These are phyloP conservation scores for Prunus padus DNA, from an alignment of 306 rosid species.

Conservation along the genomic window DNA sequence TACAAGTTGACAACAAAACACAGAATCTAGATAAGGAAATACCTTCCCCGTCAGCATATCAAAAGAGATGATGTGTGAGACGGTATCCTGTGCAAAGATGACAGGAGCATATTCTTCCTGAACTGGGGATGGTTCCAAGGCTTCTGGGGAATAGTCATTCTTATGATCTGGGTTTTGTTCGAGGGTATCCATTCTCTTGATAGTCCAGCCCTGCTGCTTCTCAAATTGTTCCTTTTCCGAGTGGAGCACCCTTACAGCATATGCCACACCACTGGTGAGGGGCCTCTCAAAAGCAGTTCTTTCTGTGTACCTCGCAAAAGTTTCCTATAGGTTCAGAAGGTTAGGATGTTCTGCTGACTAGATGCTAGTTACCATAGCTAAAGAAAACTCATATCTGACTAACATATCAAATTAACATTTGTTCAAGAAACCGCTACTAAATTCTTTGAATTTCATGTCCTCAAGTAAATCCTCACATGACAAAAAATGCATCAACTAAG, in stretches of 20 bases:
- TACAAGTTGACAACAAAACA: not conserved
- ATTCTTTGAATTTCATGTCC: slow-evolving; percentile 10
- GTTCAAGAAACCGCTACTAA: not conserved
- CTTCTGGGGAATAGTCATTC: slow-evolving; percentile 70
- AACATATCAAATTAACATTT: not conserved
- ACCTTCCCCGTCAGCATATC: slow-evolving; percentile 90
- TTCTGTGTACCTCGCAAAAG: slow-evolving; percentile 94
- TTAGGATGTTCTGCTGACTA: slow-evolving; percentile 34
- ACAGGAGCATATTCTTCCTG: slow-evolving; percentile 98
- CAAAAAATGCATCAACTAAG: not conserved
- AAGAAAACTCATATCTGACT: slow-evolving; percentile 25
- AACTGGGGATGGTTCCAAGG: slow-evolving; percentile 67
- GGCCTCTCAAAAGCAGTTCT: slow-evolving; percentile 98
- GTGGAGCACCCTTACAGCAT: slow-evolving; percentile 96
- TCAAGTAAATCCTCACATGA: not conserved
- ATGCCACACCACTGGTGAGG: slow-evolving; percentile 97
- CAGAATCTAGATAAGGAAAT: slow-evolving; percentile 19
- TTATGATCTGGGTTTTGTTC: slow-evolving; percentile 77
- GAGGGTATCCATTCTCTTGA: slow-evolving; percentile 83
- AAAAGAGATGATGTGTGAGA: slow-evolving; percentile 82
- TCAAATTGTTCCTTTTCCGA: slow-evolving; percentile 92
- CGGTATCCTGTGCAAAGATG: slow-evolving; percentile 94
- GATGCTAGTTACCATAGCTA: slow-evolving; percentile 6
- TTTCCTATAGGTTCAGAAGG: slow-evolving; percentile 50
- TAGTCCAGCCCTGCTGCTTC: slow-evolving; percentile 97